A percentile compares a stretch with the other conserved stretches of the same genome.
These are phyloP conservation scores for Arthrobotrys musiformis DNA, from an alignment of 2,329 filamentous ascomycete species.

Conservation along the genomic window DNA sequence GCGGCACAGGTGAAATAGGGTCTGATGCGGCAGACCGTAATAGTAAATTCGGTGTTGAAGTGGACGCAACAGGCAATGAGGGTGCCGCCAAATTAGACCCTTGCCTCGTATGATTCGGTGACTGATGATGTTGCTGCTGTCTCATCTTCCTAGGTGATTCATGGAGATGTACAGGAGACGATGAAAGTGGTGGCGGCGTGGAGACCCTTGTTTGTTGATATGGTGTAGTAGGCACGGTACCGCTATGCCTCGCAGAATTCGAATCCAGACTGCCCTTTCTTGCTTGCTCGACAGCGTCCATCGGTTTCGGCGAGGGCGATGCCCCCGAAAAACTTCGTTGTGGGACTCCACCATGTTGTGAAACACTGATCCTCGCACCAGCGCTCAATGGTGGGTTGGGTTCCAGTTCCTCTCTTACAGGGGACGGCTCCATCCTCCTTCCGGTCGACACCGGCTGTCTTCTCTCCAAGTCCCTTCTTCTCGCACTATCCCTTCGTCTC, in stretches of 20 bases:
- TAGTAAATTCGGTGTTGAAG: slow-evolving; percentile 46
- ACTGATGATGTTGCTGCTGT: too few species aligned
- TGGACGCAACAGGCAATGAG: slow-evolving; percentile 40
- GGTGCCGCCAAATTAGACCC: slow-evolving; percentile 38
- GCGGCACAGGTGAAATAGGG: background rate
- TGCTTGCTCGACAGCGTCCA: slow-evolving; percentile 53
- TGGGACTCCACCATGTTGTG: slow-evolving; percentile 9
- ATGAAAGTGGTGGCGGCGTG: slow-evolving; percentile 25
- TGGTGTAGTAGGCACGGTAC: slow-evolving; percentile 8
- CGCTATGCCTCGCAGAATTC: slow-evolving; percentile 40
- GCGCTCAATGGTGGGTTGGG: background rate
- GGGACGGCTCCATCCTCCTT: slow-evolving; percentile 43
- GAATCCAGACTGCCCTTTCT: slow-evolving; percentile 52
- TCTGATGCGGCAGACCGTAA: slow-evolving; percentile 23
- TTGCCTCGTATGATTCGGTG: slow-evolving; percentile 17
- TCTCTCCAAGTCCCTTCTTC: slow-evolving; percentile 45
- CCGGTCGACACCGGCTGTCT: slow-evolving; percentile 42
- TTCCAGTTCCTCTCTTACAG: slow-evolving; percentile 48
- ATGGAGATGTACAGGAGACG: slow-evolving; percentile 7
- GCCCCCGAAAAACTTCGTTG: slow-evolving; percentile 49
- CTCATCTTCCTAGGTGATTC: background rate
- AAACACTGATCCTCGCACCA: slow-evolving; percentile 21
- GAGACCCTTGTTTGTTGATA: slow-evolving; percentile 25
- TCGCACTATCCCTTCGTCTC: slow-evolving; percentile 41
- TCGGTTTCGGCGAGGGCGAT: slow-evolving; percentile 44